Base-by-base conservation (phyloP, 148 eudicot species). In the Nepenthes gracilis region DNA sequence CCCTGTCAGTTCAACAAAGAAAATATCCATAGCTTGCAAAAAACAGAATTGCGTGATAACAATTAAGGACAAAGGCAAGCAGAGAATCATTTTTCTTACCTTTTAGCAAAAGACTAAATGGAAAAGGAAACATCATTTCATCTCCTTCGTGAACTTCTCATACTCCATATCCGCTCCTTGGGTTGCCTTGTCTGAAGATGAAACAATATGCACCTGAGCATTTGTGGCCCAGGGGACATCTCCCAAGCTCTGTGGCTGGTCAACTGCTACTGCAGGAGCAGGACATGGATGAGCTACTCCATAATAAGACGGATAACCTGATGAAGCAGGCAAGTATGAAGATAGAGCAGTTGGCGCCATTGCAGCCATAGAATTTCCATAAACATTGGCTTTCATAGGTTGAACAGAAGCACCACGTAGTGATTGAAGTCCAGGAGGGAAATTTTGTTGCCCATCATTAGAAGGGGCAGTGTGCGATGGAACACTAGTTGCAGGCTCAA, bases 101-200 rank as follows among this genome's bases (percentile, higher is more conserved):
- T 69, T 66, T 35, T 36, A 4, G 43, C 66, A 47, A 13, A 23
- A 55, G 52, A 37, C 11, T 10, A 11, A n/a, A 23, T 2, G 13
- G 5, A 13, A 61, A 58, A 36, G 36, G 38, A 15, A 55, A 10
- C 49, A 65, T 70, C 78, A 85, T 48, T 81, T 87, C 85, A 87
- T 84, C 76, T 88, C 96, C 14, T 85, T 73, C 90, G 88, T 87
- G 82, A 87, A 91, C 79, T 91, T 87, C 70, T 85, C 93, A 69
- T 83, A 91, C 72, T 87, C 96, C 0, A 82, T 54, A 61, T 87
- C 93, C 2, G 72, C 70, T 33, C 82, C 83, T 65, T 79, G 67
- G 35, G 71, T 36, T 60, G 78, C 58, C 67, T 74, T 73, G 59
- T 80, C 95, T 32, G 75, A 63, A 56, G 85, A 65, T 38, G 88